phyloP scores from a whole-genome alignment of 1,139 yeast species.

The Debaryomycetaceae sp. region DNA sequence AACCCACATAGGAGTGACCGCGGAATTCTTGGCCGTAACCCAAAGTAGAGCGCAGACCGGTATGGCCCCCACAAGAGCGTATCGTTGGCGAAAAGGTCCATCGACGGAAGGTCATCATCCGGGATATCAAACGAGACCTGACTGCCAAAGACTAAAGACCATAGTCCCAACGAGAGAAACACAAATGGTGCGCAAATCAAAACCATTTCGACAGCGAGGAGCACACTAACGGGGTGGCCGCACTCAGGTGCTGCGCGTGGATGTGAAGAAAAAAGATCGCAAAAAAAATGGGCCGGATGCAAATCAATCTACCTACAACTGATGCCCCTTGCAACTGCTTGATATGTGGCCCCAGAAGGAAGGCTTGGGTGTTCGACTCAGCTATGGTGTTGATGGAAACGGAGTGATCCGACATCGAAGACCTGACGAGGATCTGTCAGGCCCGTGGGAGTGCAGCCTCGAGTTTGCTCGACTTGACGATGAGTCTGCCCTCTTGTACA shows the following conservation, averaged over 20 bases:
- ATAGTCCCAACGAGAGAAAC: background rate
- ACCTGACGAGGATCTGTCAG: constrained; percentile 13
- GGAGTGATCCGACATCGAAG: constrained; percentile 11
- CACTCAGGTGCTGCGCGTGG: too few species aligned
- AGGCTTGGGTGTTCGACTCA: constrained; percentile 38
- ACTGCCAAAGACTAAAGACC: background rate
- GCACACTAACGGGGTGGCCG: too few species aligned
- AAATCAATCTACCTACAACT: too few species aligned
- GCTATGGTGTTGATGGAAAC: constrained; percentile 35
- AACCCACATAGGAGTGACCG: constrained; percentile 74
- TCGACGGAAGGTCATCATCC: constrained; percentile 8
- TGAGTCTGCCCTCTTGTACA: constrained; percentile 15
- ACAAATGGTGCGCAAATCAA: too few species aligned
- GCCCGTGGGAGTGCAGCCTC: constrained; percentile 8
- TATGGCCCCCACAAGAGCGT: constrained; percentile 84
- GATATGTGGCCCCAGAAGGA: constrained; percentile 44
- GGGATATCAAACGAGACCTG: background rate
- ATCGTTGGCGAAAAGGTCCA: constrained; percentile 21
- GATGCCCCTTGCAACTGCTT: too few species aligned
- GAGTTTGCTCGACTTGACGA: constrained; percentile 23
- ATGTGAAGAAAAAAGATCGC: too few species aligned
- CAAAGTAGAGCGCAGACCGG: constrained; percentile 80
- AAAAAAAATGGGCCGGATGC: too few species aligned
- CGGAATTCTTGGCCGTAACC: constrained; percentile 79
- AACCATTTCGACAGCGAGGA: too few species aligned